Evolutionary conservation across 1,284 basidiomycete genomes (phyloP), one percentile per base, ranked within the genome.

Genomic region (Earliella scabrosa): DNA sequence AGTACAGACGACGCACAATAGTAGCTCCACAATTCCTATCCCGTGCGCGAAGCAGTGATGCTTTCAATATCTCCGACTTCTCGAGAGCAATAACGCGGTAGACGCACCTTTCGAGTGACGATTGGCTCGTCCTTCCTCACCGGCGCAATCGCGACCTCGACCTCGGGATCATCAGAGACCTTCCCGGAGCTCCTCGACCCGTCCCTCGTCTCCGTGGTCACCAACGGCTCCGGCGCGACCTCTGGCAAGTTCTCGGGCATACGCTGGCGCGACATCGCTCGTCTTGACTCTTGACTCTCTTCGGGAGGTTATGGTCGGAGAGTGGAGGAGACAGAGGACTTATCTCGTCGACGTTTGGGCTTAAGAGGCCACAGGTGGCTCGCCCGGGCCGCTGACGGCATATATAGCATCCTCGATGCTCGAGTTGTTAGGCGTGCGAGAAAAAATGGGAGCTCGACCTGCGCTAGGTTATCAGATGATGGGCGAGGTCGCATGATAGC

Each of bases 21-120:
- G 63, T 89, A 90, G 53, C 82, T 83, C 88, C 88, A 90, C 6
- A 90, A 74, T 66, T 90, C 88, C 70, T 72, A 46, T 45, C 23
- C 27, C 3, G n/a, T n/a, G n/a, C n/a, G n/a, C n/a, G n/a, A n/a
- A n/a, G 11, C n/a, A 53, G 18, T 18, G 7, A 13, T n/a, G 16
- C 35, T 14, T 6, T 31, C 5, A 39, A 35, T 32, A 21, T 24
- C 5, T 10, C 13, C 5, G 4, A 16, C 29, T 36, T 16, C 11
- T 7, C n/a, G 32, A 39, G 21, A 10, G 20, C n/a, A 21, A 16
- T 11, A 31, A 20, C 23, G 34, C 10, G 18, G 35, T 32, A 46
- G 14, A 59, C 68, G 26, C 34, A 70, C 70, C 67, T 58, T 70
- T 14, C 70, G 61, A 38, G 69, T 71, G 18, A 72, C 70, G 4